Conservation (phyloP, 305 asterid species). For the Fraxinus ornus region DNA sequence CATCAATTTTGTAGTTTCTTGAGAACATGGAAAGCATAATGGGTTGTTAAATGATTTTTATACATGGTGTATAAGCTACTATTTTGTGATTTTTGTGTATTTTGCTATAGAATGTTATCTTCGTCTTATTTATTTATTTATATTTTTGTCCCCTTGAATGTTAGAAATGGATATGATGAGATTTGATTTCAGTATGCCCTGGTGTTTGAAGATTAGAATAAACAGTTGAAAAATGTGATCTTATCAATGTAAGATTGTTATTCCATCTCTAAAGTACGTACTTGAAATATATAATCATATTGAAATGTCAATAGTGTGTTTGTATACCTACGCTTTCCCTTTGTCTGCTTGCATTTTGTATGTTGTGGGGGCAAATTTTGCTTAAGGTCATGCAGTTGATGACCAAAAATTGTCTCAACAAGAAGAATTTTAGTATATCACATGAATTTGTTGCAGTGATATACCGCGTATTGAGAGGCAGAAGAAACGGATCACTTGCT, state of each 20-base stretch:
- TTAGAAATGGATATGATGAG: not conserved
- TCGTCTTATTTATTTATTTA: not conserved
- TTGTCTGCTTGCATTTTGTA: not conserved
- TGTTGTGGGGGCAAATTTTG: not conserved
- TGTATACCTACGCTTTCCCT: slow-evolving; percentile 14
- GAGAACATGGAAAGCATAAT: slow-evolving; percentile 20
- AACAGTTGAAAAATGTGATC: slow-evolving; percentile 10
- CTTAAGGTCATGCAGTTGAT: not conserved
- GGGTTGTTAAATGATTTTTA: not conserved
- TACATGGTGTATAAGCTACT: not conserved
- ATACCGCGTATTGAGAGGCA: slow-evolving; percentile 1
- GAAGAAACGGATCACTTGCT: not conserved
- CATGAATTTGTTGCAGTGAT: not conserved
- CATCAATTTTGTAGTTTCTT: slow-evolving; percentile 21
- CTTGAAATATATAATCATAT: slow-evolving; percentile 11
- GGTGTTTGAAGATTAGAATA: not conserved
- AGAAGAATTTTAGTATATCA: not conserved
- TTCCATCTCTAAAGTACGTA: not conserved
- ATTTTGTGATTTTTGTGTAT: not conserved
- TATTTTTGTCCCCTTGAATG: not conserved
- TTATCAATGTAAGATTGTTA: slow-evolving; percentile 9
- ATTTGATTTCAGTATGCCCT: not conserved
- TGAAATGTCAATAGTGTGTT: slow-evolving; percentile 7
- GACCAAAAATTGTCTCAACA: not conserved
- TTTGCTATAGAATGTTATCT: not conserved